phyloP scores from a whole-genome alignment of 2,329 filamentous ascomycete species.

The Alternaria arbusti region DNA sequence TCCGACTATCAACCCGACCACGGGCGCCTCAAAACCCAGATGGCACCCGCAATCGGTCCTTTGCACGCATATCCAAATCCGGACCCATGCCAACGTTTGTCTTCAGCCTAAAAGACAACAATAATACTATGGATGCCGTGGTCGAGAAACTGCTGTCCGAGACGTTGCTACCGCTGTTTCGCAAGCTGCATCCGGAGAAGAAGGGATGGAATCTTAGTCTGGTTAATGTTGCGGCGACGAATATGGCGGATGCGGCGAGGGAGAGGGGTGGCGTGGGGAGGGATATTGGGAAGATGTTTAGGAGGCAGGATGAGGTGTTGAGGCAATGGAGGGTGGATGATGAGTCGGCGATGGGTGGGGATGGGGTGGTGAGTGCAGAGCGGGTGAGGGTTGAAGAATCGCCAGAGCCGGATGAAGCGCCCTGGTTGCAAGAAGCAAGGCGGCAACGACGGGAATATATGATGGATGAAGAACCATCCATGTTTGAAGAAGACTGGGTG shows the following conservation, averaged over 20 bases:
- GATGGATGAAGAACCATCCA: background rate
- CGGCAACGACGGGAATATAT: background rate
- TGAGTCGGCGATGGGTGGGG: too few species aligned
- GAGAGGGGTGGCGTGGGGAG: slow-evolving; percentile 62
- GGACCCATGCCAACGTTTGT: slow-evolving; percentile 74
- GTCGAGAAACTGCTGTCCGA: slow-evolving; percentile 75
- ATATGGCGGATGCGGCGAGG: slow-evolving; percentile 68
- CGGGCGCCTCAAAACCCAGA: slow-evolving; percentile 60
- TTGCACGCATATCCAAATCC: slow-evolving; percentile 77
- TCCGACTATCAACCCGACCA: slow-evolving; percentile 80
- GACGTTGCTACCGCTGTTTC: slow-evolving; percentile 73
- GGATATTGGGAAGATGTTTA: slow-evolving; percentile 86
- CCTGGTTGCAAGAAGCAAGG: background rate
- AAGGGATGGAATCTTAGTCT: slow-evolving; percentile 80
- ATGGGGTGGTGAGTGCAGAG: too few species aligned
- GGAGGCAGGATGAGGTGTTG: slow-evolving; percentile 71
- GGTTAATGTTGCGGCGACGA: slow-evolving; percentile 85
- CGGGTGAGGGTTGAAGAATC: background rate
- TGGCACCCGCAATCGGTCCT: slow-evolving; percentile 63
- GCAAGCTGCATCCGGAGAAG: slow-evolving; percentile 72
- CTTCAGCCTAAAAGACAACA: slow-evolving; percentile 66
- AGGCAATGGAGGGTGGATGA: slow-evolving; percentile 66
- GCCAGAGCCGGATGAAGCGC: background rate
- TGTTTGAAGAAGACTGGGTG: background rate
- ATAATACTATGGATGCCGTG: slow-evolving; percentile 58